Evolutionary conservation across 2,329 filamentous ascomycete species (phyloP), one percentile per base, ranked within the genome.

Genomic region (Trichoderma lentiforme): DNA sequence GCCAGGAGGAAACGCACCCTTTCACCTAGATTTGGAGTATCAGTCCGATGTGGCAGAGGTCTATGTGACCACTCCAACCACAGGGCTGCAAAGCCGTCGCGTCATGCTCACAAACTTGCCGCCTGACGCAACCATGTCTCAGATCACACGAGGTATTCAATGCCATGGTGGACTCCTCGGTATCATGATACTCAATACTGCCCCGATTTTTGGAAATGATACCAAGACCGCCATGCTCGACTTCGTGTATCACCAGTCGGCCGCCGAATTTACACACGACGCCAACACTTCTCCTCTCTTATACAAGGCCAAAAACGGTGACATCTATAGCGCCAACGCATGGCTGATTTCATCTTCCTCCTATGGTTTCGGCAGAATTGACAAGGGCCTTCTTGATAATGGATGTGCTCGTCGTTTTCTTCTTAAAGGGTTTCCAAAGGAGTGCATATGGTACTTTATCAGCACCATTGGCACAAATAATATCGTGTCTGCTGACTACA

Each of bases 121-220:
- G 0, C 74, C 75, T 65, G 70, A 74, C 66, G 56, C 73, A 70
- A 69, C 73, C 57, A 28, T 74, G 61, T 32, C 82, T 81, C 11
- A 88, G 74, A 64, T 87, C 84, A 70, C 87, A 84, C 56, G 72
- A 0, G 76, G 74, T 1, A 73, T 80, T 7, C 39, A 62, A 1
- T 73, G 73, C 8, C 6, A 62, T 1, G 76, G 74, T 0, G 74
- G 74, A 0, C 14, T 79, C 3, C 18, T 74, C 1, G 47, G 62
- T 2, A 65, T 75, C 6, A 61, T 15, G 1, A 21, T 76, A 0
- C 11, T 74, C 18, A 70, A 71, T 3, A 72, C 34, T 12, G 26
- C 39, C 6, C 26, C 73, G 0, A 61, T 73, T 15, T 15, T 53
- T 2, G 30, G 32, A 8, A 30, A 18, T 6, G 9, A 7, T 1